Evolutionary conservation across 176 grass and related monocot species (phyloP), one percentile per base, ranked within the genome.

Genomic region (Saccharum spontaneum): DNA sequence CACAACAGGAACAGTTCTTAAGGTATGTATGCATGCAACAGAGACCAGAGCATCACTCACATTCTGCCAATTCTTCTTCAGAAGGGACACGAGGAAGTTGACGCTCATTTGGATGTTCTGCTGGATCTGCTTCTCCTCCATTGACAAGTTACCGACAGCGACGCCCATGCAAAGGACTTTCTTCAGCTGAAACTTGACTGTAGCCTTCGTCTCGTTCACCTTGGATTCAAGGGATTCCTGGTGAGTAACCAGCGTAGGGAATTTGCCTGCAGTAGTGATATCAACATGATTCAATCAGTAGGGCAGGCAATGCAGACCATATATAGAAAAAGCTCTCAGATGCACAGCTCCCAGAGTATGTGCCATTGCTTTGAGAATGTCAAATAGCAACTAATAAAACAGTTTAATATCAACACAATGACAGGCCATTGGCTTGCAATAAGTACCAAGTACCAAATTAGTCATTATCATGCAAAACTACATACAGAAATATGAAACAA

Each of bases 31-130:
- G n/a, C 5, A 64, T 14, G 10, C 5, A 66, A 73, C 2, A 22
- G 8, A 5, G 17, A 62, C 3, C 31, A 37, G 5, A 71, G 24
- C 13, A 37, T 6, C 22, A 80, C 89, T 87, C 73, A 98, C 96
- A 90, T 98, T 98, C 83, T 98, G 96, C 96, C 96, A 98, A 41
- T 98, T 98, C 89, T 98, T 98, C 60, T 98, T 98, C 67, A 98
- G 80, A 31, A 98, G 88, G 36, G 96, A 98, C 28, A 95, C 96
- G 2, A 98, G 96, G 78, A 98, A 98, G 83, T 98, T 98, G 38
- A 98, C 96, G 6, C 93, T 90, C 81, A 98, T 88, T 67, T 98
- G 96, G n/a, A 95, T 90, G 83, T 98, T 98, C 31, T 95, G 93
- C 39, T 94, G 91, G 72, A 98, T 93, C 83, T 98, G 96, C 87